A percentile compares a stretch with the other conserved stretches of the same genome.
phyloP scores from a whole-genome alignment of 306 rosid species.

The Vachellia collinsii region DNA sequence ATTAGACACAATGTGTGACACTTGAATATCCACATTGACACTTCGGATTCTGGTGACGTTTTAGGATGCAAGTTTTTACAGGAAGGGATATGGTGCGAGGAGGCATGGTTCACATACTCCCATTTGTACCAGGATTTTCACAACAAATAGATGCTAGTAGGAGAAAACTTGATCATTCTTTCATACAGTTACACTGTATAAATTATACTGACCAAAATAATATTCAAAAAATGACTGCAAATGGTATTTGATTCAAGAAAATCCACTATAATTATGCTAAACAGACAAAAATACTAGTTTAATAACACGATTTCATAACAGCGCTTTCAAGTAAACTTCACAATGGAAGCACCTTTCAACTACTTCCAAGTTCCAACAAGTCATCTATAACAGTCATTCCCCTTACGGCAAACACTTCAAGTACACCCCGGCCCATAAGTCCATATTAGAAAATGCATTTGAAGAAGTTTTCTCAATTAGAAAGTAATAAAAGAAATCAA shows the following conservation, averaged over 20 bases:
- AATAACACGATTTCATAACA: not conserved
- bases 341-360: not conserved
- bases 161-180: not conserved
- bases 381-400: constrained; percentile 2
- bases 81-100: not conserved
- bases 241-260: not conserved
- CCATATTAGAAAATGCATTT: not conserved
- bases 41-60: not conserved
- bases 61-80: constrained; percentile 5
- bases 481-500: not conserved
- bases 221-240: not conserved
- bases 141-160: not conserved
- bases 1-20: not conserved
- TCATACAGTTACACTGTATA: not conserved
- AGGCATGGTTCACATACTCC: not conserved
- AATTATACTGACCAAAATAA: not conserved
- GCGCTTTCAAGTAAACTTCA: not conserved
- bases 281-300: not conserved
- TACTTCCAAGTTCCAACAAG: not conserved
- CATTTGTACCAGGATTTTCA: not conserved
- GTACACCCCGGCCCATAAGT: not conserved
- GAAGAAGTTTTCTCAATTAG: not conserved
- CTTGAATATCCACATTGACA: not conserved
- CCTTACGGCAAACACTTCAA: not conserved
- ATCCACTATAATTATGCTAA: not conserved